These are phyloP conservation scores for Botrytis sinoallii DNA, from an alignment of 2,329 filamentous ascomycete genomes.

Conservation along the genomic window DNA sequence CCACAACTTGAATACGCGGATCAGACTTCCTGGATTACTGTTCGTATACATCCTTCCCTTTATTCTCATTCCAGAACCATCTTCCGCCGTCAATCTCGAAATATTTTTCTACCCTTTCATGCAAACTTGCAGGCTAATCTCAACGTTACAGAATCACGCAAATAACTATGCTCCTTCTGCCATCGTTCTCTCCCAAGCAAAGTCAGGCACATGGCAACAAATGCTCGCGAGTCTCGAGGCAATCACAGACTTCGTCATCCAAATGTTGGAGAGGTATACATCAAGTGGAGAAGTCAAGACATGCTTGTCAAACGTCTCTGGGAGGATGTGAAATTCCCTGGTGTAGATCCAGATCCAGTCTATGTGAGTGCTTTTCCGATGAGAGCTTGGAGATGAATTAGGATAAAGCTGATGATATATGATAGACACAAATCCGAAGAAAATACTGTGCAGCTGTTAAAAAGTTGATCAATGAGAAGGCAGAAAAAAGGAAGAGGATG, in stretches of 20 bases:
- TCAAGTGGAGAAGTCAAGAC: conserved; percentile 4
- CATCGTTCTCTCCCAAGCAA: background rate
- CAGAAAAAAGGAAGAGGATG: background rate
- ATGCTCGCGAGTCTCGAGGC: background rate
- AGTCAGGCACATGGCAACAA: background rate
- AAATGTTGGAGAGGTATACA: background rate
- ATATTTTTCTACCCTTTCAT: background rate
- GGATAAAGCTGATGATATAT: background rate
- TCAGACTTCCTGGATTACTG: background rate
- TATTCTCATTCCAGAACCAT: background rate
- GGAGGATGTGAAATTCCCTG: background rate
- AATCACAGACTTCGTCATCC: background rate
- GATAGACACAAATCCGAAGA: background rate
- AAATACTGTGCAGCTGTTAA: background rate
- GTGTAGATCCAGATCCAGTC: background rate
- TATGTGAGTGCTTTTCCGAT: background rate
- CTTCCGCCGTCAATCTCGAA: background rate
- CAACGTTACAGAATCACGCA: background rate
- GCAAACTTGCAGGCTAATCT: background rate
- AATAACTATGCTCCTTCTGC: background rate
- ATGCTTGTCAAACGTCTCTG: conserved; percentile 13
- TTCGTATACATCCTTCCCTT: background rate
- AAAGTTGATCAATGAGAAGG: background rate
- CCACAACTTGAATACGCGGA: background rate
- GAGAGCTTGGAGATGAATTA: too few relatives aligned